Evolutionary conservation across 768 basidiomycete species (phyloP), one percentile per base, ranked within the genome.

Genomic region (Tylopilus sp.): DNA sequence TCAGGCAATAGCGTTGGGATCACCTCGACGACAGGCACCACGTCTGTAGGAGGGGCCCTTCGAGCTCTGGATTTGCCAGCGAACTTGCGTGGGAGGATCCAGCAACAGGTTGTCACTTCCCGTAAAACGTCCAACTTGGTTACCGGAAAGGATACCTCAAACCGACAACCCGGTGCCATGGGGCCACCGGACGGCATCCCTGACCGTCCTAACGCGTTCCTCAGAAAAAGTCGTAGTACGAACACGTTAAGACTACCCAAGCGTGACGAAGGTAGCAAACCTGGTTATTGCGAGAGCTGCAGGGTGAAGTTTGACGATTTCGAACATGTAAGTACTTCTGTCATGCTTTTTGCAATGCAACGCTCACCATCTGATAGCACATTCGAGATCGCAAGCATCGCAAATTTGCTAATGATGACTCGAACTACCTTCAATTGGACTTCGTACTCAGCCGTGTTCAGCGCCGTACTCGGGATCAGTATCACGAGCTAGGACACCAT

Each of bases 261-360:
- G 63, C 82, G 90, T 35, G 89, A 93, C 51, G 92, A 95, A 71
- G 84, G 83, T 17, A 82, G 79, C 56, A 98, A 97, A 62, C 88
- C 95, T 5, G 97, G 97, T 5, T 98, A 98, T 69, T 99, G 97
- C 68, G 97, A 99, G 70, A 95, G 93, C 66, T 99, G 97, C 69
- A 81, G 95, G 35, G 63, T 78, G 50, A 92, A 92, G 68, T 99
- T 95, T 63, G 84, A 87, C 0, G 87, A 95, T 69, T 95, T 98
- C 61, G 80, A 81, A 54, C 70, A 74, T 58, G 95, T 97, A 60
- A 64, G 75, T 35, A 20, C 23, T 52, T 21, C 45, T 63, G 75
- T 35, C 22, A 23, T 52, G 18, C 28, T 13, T 18, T 17, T 13
- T 31, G 9, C n/a, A n/a, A n/a, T n/a, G 51, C 48, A 31, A 28